Evolutionary conservation across 2,329 filamentous ascomycete species (phyloP), one percentile per base, ranked within the genome.

Genomic region (Leptographium radiaticola): DNA sequence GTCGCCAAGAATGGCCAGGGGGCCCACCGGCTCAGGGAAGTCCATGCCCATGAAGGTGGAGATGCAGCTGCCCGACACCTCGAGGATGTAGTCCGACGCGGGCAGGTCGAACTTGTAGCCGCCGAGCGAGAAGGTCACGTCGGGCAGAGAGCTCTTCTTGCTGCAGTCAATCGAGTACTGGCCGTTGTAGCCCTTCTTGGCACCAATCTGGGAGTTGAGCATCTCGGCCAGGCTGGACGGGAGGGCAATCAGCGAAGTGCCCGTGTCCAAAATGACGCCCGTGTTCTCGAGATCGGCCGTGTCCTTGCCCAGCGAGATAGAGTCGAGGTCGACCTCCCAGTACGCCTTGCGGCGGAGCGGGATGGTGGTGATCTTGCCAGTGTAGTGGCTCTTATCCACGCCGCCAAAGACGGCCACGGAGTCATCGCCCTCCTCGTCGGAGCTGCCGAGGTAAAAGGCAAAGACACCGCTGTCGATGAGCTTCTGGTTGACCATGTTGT

Each of bases 21-120:
- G 93, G 48, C 93, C 91, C 56, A 86, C 84, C 42, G 89, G 89
- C 66, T 84, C 86, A 55, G 89, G 86, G 73, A 89, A 83, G 69
- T 90, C 93, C 84, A 97, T 95, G 64, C 89, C 90, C 83, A 95
- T 94, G 75, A 98, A 95, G 62, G 89, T 87, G 58, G 89, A 96
- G 71, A 98, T 95, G 72, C 93, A 98, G 68, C 85, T 91, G 63
- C 91, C 93, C 67, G 90, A 87, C 45, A 96, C 82, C 72, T 98
- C 90, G 43, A 98, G 83, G 62, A 96, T 90, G 76, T 98, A 98
- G 75, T 98, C 93, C 60, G 85, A 85, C 16, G 93, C 75, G 54
- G 78, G 75, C 62, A 98, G 95, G 67, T 83, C 86, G 77, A 97
- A 98, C 76, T 96, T 87, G 74, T 95, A 82, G 60, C 93, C 93